phyloP scores from a whole-genome alignment of 78 protist species.

The Thecamonas trahens region DNA sequence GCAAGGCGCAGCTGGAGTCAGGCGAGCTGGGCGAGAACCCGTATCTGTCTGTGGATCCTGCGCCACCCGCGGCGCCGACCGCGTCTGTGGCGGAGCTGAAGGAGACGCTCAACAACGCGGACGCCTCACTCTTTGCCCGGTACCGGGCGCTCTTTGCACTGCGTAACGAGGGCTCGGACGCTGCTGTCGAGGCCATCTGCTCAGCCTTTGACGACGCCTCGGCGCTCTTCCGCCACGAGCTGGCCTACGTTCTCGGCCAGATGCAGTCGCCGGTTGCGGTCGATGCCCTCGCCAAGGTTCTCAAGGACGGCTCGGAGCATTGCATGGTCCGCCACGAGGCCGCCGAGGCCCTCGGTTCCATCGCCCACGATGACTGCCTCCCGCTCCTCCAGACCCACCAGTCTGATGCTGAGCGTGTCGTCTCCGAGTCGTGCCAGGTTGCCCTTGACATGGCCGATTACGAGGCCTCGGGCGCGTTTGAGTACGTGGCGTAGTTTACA shows the following conservation, averaged over 20 bases:
- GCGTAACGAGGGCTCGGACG: constrained; percentile 20
- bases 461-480: constrained; percentile 16
- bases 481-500: too few species aligned
- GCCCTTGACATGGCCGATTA: constrained; percentile 39
- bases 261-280: constrained; percentile 6
- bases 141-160: constrained; percentile 40
- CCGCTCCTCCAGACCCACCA: background rate
- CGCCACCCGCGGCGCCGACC: background rate
- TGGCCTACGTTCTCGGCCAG: constrained; percentile 51
- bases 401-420: background rate
- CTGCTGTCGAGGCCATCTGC: too few species aligned
- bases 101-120: background rate
- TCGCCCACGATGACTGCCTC: constrained; percentile 1
- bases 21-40: background rate
- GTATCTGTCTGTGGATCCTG: background rate
- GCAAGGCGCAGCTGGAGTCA: background rate
- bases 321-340: constrained; percentile 32
- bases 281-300: background rate
- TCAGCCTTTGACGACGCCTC: constrained; percentile 24
- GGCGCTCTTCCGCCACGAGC: constrained; percentile 56
- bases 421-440: background rate
- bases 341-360: constrained; percentile 35
- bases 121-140: constrained; percentile 15
- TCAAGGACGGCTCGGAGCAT: background rate
- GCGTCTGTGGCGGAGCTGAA: too few species aligned